These are phyloP conservation scores for Gossypium stocksii DNA, from an alignment of 345 rosid species.

Conservation along the genomic window DNA sequence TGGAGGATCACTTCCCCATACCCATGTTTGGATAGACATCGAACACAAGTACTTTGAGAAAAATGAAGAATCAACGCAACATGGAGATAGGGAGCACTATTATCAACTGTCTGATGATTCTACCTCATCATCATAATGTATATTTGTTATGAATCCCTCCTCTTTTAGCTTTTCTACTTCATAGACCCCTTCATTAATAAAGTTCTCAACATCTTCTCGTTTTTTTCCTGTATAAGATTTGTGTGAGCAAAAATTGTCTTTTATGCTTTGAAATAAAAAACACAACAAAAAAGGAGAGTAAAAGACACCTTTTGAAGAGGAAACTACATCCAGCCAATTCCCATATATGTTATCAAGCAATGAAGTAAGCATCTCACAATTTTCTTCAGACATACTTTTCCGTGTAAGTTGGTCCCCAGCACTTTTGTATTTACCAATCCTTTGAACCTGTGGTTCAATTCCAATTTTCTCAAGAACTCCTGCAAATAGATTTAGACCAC, in stretches of 20 bases:
- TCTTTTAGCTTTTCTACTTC: slow-evolving; percentile 80
- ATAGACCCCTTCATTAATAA: slow-evolving; percentile 84
- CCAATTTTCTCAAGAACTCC: slow-evolving; percentile 92
- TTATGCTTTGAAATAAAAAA: slow-evolving; percentile 17
- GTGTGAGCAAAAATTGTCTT: slow-evolving; percentile 24
- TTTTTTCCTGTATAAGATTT: slow-evolving; percentile 59
- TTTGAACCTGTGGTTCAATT: slow-evolving; percentile 79
- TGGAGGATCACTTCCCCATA: not conserved
- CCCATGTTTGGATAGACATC: not conserved
- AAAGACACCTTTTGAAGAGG: slow-evolving; percentile 67
- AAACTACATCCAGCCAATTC: slow-evolving; percentile 83
- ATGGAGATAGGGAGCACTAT: not conserved
- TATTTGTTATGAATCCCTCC: slow-evolving; percentile 77
- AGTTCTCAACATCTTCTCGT: slow-evolving; percentile 72
- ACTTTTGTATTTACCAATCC: slow-evolving; percentile 95
- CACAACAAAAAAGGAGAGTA: slow-evolving; percentile 15
- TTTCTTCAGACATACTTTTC: slow-evolving; percentile 82
- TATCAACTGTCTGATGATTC: slow-evolving; percentile 1
- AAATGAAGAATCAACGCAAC: not conserved
- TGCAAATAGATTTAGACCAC: slow-evolving; percentile 24
- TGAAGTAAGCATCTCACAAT: slow-evolving; percentile 87
- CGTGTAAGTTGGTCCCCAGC: slow-evolving; percentile 90
- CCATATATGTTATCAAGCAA: slow-evolving; percentile 89
- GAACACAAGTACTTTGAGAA: not conserved
- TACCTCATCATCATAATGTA: slow-evolving; percentile 90